Evolutionary conservation across 768 basidiomycete species (phyloP).

Genomic region (Leccinellum albellum): DNA sequence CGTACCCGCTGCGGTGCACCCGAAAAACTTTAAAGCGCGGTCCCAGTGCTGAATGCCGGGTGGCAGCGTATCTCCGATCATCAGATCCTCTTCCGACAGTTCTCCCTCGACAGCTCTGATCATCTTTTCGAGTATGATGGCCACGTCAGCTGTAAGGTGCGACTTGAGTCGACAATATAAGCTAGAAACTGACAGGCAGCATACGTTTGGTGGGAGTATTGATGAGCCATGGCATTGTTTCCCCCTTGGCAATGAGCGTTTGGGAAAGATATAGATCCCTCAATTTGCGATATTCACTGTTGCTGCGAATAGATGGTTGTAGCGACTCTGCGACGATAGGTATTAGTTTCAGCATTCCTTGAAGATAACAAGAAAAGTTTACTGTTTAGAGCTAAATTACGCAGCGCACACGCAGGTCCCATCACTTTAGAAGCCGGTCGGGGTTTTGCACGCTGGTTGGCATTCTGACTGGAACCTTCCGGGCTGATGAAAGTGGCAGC

Average conservation of each 20-base stretch:
- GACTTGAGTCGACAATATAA: background rate
- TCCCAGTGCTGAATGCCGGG: constrained; percentile 22
- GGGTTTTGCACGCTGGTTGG: background rate
- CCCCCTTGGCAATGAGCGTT: background rate
- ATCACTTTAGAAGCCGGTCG: constrained; percentile 18
- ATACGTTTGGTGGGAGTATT: background rate
- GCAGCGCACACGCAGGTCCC: constrained; percentile 24
- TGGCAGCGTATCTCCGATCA: constrained; percentile 14
- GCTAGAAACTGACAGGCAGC: background rate
- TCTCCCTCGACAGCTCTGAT: constrained; percentile 17
- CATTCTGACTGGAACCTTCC: background rate
- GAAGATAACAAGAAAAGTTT: background rate
- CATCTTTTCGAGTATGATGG: constrained; percentile 19
- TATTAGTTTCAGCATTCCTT: background rate
- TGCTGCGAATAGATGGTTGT: background rate
- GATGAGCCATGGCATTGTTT: background rate
- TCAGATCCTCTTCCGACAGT: constrained; percentile 16
- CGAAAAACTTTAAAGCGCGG: background rate
- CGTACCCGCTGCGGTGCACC: background rate
- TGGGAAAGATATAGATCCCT: background rate
- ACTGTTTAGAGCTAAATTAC: constrained; percentile 15
- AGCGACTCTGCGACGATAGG: background rate
- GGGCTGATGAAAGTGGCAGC: background rate
- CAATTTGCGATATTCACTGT: background rate
- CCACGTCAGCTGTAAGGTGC: constrained; percentile 10